Conservation (phyloP, 441 rosid species). For the Corymbia calophylla region DNA sequence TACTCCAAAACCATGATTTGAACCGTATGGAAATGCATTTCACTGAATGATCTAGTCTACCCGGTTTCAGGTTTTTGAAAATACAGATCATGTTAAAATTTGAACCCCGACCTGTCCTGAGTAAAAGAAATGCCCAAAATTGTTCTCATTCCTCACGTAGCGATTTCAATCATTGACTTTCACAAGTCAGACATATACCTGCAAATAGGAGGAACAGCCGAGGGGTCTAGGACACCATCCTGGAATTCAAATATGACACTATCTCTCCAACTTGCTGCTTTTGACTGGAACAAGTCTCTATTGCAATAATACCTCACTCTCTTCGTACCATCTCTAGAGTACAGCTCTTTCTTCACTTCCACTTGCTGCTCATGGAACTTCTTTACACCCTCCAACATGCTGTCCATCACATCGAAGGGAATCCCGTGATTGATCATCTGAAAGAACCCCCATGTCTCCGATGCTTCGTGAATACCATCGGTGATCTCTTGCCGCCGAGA, state of each 20-base stretch:
- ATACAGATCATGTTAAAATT: neutral
- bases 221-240: slow-evolving; percentile 26
- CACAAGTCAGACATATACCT: neutral
- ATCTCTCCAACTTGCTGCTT: slow-evolving; percentile 48
- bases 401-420: slow-evolving; percentile 31
- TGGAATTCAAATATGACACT: slow-evolving; percentile 29
- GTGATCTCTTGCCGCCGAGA: slow-evolving; percentile 11
- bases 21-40: neutral
- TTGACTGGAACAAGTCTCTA: slow-evolving; percentile 32
- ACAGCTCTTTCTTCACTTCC: slow-evolving; percentile 38
- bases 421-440: slow-evolving; percentile 49
- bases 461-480: slow-evolving; percentile 20
- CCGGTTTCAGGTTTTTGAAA: neutral
- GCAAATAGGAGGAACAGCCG: slow-evolving; percentile 25
- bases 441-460: slow-evolving; percentile 52
- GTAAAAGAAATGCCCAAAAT: neutral
- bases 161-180: neutral
- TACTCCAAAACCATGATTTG: neutral
- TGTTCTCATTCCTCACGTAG: neutral
- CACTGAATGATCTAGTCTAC: neutral
- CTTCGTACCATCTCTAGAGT: slow-evolving; percentile 23
- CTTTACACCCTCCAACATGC: slow-evolving; percentile 26
- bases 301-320: slow-evolving; percentile 37
- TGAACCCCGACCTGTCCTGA: neutral
- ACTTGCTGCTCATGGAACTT: slow-evolving; percentile 41